Evolutionary conservation across 441 rosid genomes (phyloP).

Genomic region (Croton setiger): DNA sequence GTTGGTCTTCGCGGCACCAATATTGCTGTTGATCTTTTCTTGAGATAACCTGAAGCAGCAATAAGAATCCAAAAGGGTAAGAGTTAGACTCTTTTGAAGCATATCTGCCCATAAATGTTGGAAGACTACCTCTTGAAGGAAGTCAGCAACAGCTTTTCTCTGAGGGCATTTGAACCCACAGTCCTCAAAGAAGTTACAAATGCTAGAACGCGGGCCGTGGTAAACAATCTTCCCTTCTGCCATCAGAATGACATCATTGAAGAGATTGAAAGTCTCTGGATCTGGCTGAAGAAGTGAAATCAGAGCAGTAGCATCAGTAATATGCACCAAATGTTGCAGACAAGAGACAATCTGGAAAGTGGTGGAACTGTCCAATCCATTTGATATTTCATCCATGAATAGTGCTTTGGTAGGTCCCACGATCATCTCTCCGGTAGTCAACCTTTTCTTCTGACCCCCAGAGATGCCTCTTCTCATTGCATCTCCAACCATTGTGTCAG

Average conservation of each 20-base stretch:
- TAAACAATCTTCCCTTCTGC: slow-evolving; percentile 41
- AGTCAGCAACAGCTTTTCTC: slow-evolving; percentile 46
- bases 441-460: slow-evolving; percentile 59
- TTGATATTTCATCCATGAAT: slow-evolving; percentile 49
- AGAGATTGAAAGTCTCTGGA: slow-evolving; percentile 40
- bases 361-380: slow-evolving; percentile 43
- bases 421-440: slow-evolving; percentile 54
- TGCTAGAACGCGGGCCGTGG: slow-evolving; percentile 33
- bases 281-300: slow-evolving; percentile 45
- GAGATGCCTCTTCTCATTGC: slow-evolving; percentile 61
- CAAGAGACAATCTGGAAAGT: slow-evolving; percentile 39
- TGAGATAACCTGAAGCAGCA: slow-evolving; percentile 39
- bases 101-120: background rate
- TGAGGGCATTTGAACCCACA: slow-evolving; percentile 39
- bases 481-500: slow-evolving; percentile 51
- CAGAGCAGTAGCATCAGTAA: slow-evolving; percentile 35
- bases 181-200: slow-evolving; percentile 35
- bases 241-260: slow-evolving; percentile 39
- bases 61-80: background rate
- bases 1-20: slow-evolving; percentile 31
- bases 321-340: slow-evolving; percentile 35
- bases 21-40: slow-evolving; percentile 54
- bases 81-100: background rate
- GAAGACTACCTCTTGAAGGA: slow-evolving; percentile 36
- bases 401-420: slow-evolving; percentile 40